phyloP scores from a whole-genome alignment of 352 stramenopile species.

The Phytophthora syringae region DNA sequence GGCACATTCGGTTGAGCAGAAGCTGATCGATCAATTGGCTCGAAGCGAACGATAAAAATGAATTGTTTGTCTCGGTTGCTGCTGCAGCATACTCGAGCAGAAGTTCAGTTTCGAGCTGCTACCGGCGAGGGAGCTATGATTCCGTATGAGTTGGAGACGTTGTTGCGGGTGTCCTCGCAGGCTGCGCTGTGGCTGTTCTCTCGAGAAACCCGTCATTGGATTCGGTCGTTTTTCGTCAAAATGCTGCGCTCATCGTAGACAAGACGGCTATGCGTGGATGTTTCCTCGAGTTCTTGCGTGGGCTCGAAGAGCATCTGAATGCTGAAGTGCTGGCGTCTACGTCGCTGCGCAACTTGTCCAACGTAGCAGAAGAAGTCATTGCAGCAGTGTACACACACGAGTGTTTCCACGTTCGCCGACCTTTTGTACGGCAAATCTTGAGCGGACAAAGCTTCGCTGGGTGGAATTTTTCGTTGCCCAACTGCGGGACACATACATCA shows the following conservation, averaged over 20 bases:
- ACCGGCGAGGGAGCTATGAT: slow-evolving; percentile 1
- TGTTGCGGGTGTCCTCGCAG: slow-evolving; percentile 51
- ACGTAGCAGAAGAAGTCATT: slow-evolving; percentile 69
- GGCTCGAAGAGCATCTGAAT: slow-evolving; percentile 56
- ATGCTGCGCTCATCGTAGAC: slow-evolving; percentile 39
- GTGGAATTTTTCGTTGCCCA: slow-evolving; percentile 64
- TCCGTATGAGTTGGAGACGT: slow-evolving; percentile 40
- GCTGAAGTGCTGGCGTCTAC: slow-evolving; percentile 52
- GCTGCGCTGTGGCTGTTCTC: slow-evolving; percentile 62
- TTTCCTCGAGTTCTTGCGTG: slow-evolving; percentile 51
- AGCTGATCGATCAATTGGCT: slow-evolving; percentile 16
- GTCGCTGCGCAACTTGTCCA: slow-evolving; percentile 42
- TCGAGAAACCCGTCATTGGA: slow-evolving; percentile 45
- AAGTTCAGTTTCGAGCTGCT: slow-evolving; percentile 2
- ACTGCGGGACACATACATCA: slow-evolving; percentile 70
- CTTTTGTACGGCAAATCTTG: slow-evolving; percentile 56
- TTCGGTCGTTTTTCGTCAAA: slow-evolving; percentile 53
- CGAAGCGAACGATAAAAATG: slow-evolving; percentile 30
- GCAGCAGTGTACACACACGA: slow-evolving; percentile 64
- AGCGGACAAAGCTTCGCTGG: slow-evolving; percentile 57
- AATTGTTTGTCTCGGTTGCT: slow-evolving; percentile 60
- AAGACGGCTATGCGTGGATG: slow-evolving; percentile 52
- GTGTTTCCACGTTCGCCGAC: slow-evolving; percentile 49
- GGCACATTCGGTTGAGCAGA: slow-evolving; percentile 44
- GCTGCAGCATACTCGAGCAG: slow-evolving; percentile 40